Percentiles rank a stretch among this genome's conserved stretches.
Conservation (phyloP, 2,329 filamentous ascomycete genomes). For the Onygenales sp. region DNA sequence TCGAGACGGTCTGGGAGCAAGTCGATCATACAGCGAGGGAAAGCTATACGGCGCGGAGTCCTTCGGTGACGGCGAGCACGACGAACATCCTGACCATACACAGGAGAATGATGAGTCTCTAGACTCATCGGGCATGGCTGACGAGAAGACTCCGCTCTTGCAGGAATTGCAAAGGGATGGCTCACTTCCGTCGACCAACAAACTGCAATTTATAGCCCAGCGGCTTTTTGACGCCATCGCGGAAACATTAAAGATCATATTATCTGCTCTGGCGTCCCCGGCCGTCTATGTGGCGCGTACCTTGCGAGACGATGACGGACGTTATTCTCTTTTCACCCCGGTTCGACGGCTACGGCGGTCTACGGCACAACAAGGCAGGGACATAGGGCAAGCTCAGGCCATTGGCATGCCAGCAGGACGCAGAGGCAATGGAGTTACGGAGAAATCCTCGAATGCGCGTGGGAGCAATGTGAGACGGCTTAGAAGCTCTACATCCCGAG, state of each 20-base stretch:
- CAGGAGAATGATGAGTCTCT: conserved; percentile 27
- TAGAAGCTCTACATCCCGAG: conserved; percentile 24
- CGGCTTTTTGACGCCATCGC: conserved; percentile 63
- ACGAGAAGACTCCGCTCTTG: conserved; percentile 65
- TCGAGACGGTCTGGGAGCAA: conserved; percentile 26
- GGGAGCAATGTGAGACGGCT: conserved; percentile 22
- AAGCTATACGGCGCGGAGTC: conserved; percentile 25
- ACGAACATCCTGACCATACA: conserved; percentile 26
- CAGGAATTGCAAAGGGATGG: conserved; percentile 27
- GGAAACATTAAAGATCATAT: conserved; percentile 65
- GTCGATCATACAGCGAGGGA: conserved; percentile 35
- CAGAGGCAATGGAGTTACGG: conserved; percentile 17
- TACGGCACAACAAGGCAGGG: conserved; percentile 8
- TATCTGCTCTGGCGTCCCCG: conserved; percentile 69
- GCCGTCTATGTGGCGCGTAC: conserved; percentile 73
- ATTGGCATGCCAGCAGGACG: conserved; percentile 12
- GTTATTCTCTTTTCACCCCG: conserved; percentile 48
- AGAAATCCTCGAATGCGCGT: conserved; percentile 17
- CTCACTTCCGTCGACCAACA: conserved; percentile 26
- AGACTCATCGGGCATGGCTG: conserved; percentile 27
- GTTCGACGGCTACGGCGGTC: conserved; percentile 10
- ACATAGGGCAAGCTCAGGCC: conserved; percentile 11
- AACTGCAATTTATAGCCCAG: conserved; percentile 49
- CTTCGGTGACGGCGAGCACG: conserved; percentile 13
- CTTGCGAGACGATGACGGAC: conserved; percentile 71